Evolutionary conservation across 306 rosid species (phyloP).

Genomic region (Glycine soja): DNA sequence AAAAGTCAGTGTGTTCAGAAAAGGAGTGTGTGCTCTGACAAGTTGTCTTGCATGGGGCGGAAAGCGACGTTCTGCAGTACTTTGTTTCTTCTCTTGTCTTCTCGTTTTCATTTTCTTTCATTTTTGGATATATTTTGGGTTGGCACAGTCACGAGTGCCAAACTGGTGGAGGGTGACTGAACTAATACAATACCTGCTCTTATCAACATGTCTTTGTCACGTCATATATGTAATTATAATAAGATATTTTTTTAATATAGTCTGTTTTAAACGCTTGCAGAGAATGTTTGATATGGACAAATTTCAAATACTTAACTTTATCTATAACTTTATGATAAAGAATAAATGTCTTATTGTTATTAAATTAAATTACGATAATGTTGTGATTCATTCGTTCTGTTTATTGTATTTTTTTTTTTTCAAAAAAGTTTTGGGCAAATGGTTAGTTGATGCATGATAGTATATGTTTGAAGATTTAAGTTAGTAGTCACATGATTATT

Average conservation of each 20-base stretch:
- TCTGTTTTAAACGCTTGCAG: not conserved
- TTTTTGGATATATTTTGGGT: constrained; percentile 49
- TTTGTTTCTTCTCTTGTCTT: constrained; percentile 63
- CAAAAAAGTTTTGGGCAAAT: too few species aligned
- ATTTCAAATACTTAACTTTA: not conserved
- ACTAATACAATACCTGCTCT: constrained; percentile 41
- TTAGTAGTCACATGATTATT: too few species aligned
- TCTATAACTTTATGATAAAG: not conserved
- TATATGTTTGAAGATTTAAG: too few species aligned
- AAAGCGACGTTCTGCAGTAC: constrained; percentile 61
- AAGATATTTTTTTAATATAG: not conserved
- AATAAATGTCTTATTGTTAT: not conserved
- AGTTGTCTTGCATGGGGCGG: constrained; percentile 64
- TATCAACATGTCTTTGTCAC: constrained; percentile 39
- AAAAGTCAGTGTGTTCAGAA: not conserved
- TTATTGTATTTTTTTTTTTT: not conserved
- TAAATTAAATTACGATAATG: not conserved
- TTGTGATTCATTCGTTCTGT: not conserved
- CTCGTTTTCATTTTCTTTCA: constrained; percentile 44
- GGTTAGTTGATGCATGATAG: too few species aligned
- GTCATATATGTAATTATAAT: constrained; percentile 8
- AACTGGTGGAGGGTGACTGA: constrained; percentile 23
- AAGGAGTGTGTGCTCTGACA: constrained; percentile 59
- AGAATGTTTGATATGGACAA: constrained; percentile 39
- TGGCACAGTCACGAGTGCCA: constrained; percentile 60